A percentile compares a stretch with the other conserved stretches of the same genome.
These are phyloP conservation scores for Phoenix dactylifera DNA, from an alignment of 176 grass and related monocot genomes.

Conservation along the genomic window DNA sequence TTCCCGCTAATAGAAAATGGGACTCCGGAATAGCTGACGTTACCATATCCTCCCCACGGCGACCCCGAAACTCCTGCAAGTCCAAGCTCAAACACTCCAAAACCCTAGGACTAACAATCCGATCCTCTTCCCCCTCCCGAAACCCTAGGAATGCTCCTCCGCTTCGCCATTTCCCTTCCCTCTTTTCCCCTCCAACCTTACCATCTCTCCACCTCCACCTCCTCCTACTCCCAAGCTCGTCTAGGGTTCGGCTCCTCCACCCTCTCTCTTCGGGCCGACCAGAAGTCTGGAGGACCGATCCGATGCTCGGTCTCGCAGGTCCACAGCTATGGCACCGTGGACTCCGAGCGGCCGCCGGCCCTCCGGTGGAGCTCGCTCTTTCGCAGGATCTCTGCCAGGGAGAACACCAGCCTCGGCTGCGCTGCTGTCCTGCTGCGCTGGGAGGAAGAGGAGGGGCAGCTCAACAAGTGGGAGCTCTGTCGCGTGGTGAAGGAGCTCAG, in stretches of 20 bases:
- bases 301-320: conserved; percentile 38
- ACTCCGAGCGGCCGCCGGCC: conserved; percentile 44
- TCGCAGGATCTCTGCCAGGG: conserved; percentile 40
- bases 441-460: conserved; percentile 61
- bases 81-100: no score
- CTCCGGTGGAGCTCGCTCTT: conserved; percentile 59
- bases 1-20: no score
- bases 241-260: background rate
- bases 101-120: no score
- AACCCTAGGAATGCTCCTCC: conserved; percentile 40
- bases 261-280: background rate
- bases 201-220: background rate
- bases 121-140: background rate
- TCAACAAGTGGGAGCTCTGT: conserved; percentile 71
- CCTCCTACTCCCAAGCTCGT: background rate
- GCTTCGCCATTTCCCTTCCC: conserved; percentile 2
- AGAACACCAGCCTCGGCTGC: conserved; percentile 15
- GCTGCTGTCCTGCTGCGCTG: conserved; percentile 34
- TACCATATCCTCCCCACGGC: no score
- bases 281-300: background rate
- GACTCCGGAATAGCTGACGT: no score
- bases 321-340: conserved; percentile 58
- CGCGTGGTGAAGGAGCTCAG: conserved; percentile 65
- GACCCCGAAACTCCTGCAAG: no score
- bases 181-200: background rate